Evolutionary conservation across 345 rosid genomes (phyloP).

Genomic region (Murraya paniculata): DNA sequence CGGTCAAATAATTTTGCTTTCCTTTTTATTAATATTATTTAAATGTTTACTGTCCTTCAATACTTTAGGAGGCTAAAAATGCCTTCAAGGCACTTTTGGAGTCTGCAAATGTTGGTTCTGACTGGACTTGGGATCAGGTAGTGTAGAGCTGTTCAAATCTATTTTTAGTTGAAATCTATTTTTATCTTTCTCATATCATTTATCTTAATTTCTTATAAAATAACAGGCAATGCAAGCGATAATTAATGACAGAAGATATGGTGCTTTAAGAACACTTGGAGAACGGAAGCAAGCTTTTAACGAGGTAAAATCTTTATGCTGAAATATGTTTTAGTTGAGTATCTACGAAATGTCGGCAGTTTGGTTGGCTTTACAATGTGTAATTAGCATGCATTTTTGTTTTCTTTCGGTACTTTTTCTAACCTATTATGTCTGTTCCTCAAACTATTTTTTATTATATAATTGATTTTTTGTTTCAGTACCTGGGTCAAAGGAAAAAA

Average conservation of each 20-base stretch:
- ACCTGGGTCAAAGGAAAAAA: conserved; percentile 95
- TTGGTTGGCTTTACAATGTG: neutral
- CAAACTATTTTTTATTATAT: neutral
- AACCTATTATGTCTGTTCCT: conserved; percentile 12
- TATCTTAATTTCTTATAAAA: conserved; percentile 2
- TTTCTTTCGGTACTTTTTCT: neutral
- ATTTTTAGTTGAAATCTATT: too few relatives aligned
- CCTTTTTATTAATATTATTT: neutral
- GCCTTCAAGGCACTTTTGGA: conserved; percentile 95
- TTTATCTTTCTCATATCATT: conserved; percentile 4
- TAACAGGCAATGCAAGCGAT: conserved; percentile 81
- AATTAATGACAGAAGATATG: conserved; percentile 79
- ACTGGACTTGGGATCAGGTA: conserved; percentile 99
- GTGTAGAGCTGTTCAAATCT: conserved; percentile 12
- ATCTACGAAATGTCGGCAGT: neutral
- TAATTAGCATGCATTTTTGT: neutral
- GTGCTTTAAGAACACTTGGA: conserved; percentile 87
- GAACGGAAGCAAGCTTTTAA: conserved; percentile 99
- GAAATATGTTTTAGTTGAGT: neutral
- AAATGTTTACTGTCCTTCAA: neutral
- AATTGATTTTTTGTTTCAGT: conserved; percentile 37
- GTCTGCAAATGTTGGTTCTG: conserved; percentile 80
- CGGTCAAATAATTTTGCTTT: neutral
- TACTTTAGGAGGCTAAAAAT: conserved; percentile 85
- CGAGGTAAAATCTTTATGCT: conserved; percentile 53